These are phyloP conservation scores for Tripterygium wilfordii DNA, from an alignment of 177 flowering plant genomes.

Conservation along the genomic window DNA sequence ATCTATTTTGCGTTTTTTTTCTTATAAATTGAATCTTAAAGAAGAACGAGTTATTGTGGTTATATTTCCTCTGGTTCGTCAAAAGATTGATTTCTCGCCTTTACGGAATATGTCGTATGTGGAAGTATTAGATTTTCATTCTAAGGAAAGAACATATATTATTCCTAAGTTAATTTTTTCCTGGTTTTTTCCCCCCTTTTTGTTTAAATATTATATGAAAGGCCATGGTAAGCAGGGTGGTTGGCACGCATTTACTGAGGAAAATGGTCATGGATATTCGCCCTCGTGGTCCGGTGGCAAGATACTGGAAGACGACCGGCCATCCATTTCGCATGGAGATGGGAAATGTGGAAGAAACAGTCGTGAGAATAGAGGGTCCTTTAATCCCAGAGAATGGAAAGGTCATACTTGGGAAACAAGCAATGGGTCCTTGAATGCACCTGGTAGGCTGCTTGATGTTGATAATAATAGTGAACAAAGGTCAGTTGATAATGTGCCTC, in stretches of 20 bases:
- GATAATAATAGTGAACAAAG: conserved; percentile 35
- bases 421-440: conserved; percentile 21
- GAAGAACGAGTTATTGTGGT: too few species aligned
- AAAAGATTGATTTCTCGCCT: neutral
- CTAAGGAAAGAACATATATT: neutral
- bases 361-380: conserved; percentile 56
- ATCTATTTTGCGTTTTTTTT: too few species aligned
- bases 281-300: conserved; percentile 47
- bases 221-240: conserved; percentile 87
- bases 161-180: conserved; percentile 14
- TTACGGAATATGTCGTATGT: too few species aligned
- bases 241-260: conserved; percentile 60
- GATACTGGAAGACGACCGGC: conserved; percentile 55
- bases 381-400: conserved; percentile 44
- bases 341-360: conserved; percentile 42
- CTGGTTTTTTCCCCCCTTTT: conserved; percentile 5
- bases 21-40: too few species aligned
- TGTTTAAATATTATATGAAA: conserved; percentile 33
- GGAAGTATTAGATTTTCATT: too few species aligned
- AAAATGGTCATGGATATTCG: conserved; percentile 42
- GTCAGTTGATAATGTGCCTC: conserved; percentile 43
- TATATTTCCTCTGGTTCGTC: neutral
- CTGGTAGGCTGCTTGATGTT: conserved; percentile 25
- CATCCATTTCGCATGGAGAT: conserved; percentile 32
- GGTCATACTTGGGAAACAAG: conserved; percentile 34